Evolutionary conservation across 1,139 yeast genomes (phyloP).

Genomic region (Scheffersomyces quercinus): DNA sequence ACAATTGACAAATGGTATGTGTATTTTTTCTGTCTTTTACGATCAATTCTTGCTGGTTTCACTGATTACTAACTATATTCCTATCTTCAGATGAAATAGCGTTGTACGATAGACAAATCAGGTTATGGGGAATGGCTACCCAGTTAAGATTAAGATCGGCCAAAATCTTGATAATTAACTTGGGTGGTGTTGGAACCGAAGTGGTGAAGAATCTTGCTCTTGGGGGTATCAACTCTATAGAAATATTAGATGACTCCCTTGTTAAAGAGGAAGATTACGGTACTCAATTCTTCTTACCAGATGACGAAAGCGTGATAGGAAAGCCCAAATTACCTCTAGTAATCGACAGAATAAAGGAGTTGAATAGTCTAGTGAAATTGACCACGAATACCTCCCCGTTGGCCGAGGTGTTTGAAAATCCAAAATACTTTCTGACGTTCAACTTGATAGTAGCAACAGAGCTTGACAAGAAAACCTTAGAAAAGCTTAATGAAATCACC

Average conservation of each 20-base stretch:
- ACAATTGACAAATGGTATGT: too few relatives aligned
- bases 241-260: constrained; percentile 60
- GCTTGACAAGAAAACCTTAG: constrained; percentile 41
- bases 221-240: constrained; percentile 83
- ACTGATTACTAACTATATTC: constrained; percentile 2
- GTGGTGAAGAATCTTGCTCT: constrained; percentile 80
- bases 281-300: constrained; percentile 76
- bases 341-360: constrained; percentile 55
- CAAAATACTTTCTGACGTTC: constrained; percentile 53
- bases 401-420: constrained; percentile 18
- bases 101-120: constrained; percentile 88
- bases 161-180: constrained; percentile 62
- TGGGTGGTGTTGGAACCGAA: constrained; percentile 78
- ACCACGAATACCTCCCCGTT: constrained; percentile 40
- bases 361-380: constrained; percentile 75
- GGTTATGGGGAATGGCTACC: constrained; percentile 96
- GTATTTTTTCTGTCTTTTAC: too few relatives aligned
- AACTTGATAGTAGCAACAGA: constrained; percentile 81
- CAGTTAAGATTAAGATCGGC: constrained; percentile 80
- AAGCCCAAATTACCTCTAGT: constrained; percentile 56
- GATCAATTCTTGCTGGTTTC: too few relatives aligned
- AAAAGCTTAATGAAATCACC: constrained; percentile 51
- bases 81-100: constrained; percentile 71
- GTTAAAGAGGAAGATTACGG: constrained; percentile 68
- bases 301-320: constrained; percentile 50